A percentile compares a stretch with the other conserved stretches of the same genome.
Conservation (phyloP, 208 protist species). For the Crithidia expoeki region DNA sequence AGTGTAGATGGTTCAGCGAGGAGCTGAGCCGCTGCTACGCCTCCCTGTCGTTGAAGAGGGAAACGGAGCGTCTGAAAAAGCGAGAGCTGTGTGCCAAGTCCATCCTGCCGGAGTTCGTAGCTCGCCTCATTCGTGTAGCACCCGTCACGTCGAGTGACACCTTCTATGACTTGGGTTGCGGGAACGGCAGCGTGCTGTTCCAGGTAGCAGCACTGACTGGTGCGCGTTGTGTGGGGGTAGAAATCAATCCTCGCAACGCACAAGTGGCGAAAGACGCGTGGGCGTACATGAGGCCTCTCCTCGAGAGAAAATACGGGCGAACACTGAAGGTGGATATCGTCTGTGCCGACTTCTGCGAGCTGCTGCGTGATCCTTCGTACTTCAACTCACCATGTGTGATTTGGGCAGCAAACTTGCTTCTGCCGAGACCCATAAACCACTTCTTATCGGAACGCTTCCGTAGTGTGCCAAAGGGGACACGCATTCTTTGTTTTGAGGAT, state of each 20-base stretch:
- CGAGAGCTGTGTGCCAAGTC: slow-evolving; percentile 89
- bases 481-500: slow-evolving; percentile 81
- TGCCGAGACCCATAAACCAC: slow-evolving; percentile 73
- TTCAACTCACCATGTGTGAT: slow-evolving; percentile 55
- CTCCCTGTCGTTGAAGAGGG: slow-evolving; percentile 48
- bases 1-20: slow-evolving; percentile 52
- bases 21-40: slow-evolving; percentile 56
- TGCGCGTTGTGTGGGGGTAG: slow-evolving; percentile 75
- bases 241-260: slow-evolving; percentile 75
- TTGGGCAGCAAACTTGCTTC: slow-evolving; percentile 78
- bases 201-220: slow-evolving; percentile 80
- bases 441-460: slow-evolving; percentile 77
- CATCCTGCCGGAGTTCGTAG: slow-evolving; percentile 78
- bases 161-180: slow-evolving; percentile 87
- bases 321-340: slow-evolving; percentile 65
- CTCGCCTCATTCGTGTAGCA: slow-evolving; percentile 55
- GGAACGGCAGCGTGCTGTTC: slow-evolving; percentile 89
- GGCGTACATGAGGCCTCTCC: slow-evolving; percentile 43
- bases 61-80: slow-evolving; percentile 46
- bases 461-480: slow-evolving; percentile 47
- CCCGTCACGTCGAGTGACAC: slow-evolving; percentile 42
- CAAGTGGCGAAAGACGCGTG: slow-evolving; percentile 61
- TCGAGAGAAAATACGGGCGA: slow-evolving; percentile 49
- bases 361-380: slow-evolving; percentile 40
- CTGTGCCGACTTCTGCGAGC: slow-evolving; percentile 68